Conservation (phyloP, 768 basidiomycete species). For the Auriculariales sp. region DNA sequence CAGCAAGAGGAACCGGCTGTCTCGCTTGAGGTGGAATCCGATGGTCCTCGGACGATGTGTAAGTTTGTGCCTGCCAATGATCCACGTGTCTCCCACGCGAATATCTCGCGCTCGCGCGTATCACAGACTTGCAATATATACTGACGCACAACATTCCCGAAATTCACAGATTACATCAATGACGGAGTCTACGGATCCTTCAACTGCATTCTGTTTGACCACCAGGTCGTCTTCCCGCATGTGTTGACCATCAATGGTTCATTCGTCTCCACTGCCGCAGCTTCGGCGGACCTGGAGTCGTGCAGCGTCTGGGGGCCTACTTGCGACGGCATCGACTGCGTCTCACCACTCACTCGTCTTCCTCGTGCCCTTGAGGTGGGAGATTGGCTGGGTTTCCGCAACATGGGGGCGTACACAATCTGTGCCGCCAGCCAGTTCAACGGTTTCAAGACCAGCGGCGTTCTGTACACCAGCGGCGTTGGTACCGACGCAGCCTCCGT, state of each 20-base stretch:
- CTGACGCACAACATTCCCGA: slow-evolving; percentile 15
- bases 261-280: not conserved
- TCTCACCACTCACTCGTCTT: slow-evolving; percentile 46
- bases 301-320: slow-evolving; percentile 96
- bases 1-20: slow-evolving; percentile 13
- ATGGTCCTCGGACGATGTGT: slow-evolving; percentile 76
- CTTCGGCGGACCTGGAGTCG: slow-evolving; percentile 17
- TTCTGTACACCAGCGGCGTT: slow-evolving; percentile 61
- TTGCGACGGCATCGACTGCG: slow-evolving; percentile 94
- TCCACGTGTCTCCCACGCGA: slow-evolving; percentile 1
- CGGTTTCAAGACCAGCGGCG: slow-evolving; percentile 69
- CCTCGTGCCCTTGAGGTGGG: slow-evolving; percentile 69
- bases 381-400: slow-evolving; percentile 95
- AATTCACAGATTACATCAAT: slow-evolving; percentile 82
- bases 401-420: slow-evolving; percentile 99
- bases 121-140: not conserved
- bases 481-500: slow-evolving; percentile 36
- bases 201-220: slow-evolving; percentile 96
- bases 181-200: slow-evolving; percentile 97
- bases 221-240: slow-evolving; percentile 75
- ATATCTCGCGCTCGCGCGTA: not conserved
- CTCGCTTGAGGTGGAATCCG: slow-evolving; percentile 14
- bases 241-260: slow-evolving; percentile 20
- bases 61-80: slow-evolving; percentile 22
- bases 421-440: slow-evolving; percentile 96